Percentiles rank a stretch among this genome's conserved stretches.
phyloP scores from a whole-genome alignment of 208 protist genomes.

The Wallacemonas rigidus region DNA sequence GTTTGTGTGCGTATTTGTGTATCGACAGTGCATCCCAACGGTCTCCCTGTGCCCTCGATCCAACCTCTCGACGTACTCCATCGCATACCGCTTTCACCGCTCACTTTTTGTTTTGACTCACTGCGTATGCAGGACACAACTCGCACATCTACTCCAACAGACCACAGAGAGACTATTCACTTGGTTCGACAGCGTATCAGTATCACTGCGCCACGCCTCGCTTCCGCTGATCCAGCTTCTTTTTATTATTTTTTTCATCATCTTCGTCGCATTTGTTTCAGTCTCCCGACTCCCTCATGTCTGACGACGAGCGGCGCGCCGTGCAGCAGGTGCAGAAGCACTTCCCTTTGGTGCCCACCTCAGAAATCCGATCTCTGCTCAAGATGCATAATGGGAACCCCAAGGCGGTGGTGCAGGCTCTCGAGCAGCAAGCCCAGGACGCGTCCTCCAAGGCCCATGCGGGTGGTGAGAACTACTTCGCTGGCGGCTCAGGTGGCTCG shows the following conservation, averaged over 20 bases:
- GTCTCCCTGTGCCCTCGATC: too few relatives aligned
- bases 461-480: conserved; percentile 45
- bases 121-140: too few relatives aligned
- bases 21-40: too few relatives aligned
- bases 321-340: conserved; percentile 37
- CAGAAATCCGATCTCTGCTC: conserved; percentile 33
- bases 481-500: conserved; percentile 52
- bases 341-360: conserved; percentile 38
- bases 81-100: too few relatives aligned
- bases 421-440: conserved; percentile 26
- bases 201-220: neutral
- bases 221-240: conserved; percentile 5
- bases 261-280: neutral
- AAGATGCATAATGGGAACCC: conserved; percentile 43
- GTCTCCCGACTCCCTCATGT: neutral
- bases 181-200: too few relatives aligned
- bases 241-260: neutral
- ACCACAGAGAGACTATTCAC: too few relatives aligned
- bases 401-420: conserved; percentile 30
- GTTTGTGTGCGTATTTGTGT: too few relatives aligned
- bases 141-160: too few relatives aligned
- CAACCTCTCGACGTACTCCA: too few relatives aligned
- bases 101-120: too few relatives aligned
- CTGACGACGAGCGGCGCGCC: conserved; percentile 11
- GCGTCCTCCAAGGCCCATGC: neutral